Percentiles rank a stretch among this genome's conserved stretches.
phyloP scores from a whole-genome alignment of 2,329 filamentous ascomycete genomes.

The Thelonectria discophora region DNA sequence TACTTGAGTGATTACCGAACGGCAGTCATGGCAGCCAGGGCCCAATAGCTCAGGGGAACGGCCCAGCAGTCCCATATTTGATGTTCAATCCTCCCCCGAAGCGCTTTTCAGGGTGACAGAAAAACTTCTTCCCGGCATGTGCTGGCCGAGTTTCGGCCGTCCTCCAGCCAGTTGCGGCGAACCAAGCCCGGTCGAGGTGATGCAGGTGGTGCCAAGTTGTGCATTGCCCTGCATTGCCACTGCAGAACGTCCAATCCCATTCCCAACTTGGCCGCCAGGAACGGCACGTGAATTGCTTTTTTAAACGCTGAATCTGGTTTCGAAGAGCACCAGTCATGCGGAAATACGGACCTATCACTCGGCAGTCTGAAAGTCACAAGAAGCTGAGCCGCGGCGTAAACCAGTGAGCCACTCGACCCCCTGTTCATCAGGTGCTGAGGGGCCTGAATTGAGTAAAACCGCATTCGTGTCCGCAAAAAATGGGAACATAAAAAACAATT shows the following conservation, averaged over 20 bases:
- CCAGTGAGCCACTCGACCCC: background rate
- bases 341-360: background rate
- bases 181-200: background rate
- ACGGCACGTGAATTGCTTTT: background rate
- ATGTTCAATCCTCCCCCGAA: background rate
- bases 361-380: background rate
- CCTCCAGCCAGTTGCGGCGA: background rate
- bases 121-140: background rate
- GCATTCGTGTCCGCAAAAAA: background rate
- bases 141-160: background rate
- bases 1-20: conserved; percentile 2
- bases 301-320: background rate
- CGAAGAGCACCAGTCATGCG: background rate
- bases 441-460: background rate
- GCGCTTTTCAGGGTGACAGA: background rate
- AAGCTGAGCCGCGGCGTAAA: background rate
- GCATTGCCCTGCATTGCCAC: too few species aligned
- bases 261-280: background rate
- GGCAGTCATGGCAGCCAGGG: background rate
- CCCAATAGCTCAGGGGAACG: background rate
- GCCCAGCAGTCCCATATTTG: background rate
- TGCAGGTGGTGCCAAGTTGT: background rate
- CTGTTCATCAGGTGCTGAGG: background rate
- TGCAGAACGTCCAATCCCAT: background rate
- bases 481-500: background rate